Conservation (phyloP, 495 filamentous ascomycete genomes). For the Collariella sp. region DNA sequence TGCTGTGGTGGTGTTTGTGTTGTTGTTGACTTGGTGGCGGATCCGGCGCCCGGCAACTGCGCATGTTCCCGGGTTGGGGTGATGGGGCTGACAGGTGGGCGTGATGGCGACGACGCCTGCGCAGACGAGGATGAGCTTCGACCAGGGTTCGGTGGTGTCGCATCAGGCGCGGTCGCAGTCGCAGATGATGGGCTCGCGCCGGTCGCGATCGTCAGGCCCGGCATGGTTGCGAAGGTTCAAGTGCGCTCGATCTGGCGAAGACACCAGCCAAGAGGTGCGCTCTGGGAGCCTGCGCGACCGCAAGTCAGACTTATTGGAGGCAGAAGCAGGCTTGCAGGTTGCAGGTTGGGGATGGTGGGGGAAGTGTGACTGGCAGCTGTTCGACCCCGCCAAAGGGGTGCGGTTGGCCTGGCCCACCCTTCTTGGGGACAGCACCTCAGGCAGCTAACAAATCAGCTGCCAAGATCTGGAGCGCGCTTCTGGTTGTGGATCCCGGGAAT, state of each 20-base stretch:
- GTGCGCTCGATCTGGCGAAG: background rate
- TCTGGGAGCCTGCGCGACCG: no score
- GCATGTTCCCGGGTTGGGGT: conserved; percentile 31
- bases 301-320: no score
- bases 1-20: conserved; percentile 3
- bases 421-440: no score
- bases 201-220: conserved; percentile 24
- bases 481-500: no score
- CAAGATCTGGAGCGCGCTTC: no score
- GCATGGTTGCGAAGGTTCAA: conserved; percentile 13
- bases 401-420: no score
- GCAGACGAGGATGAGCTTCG: background rate
- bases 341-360: no score
- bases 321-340: no score
- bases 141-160: background rate
- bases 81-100: conserved; percentile 39
- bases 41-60: conserved; percentile 5
- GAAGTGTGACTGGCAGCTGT: no score
- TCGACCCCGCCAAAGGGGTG: no score
- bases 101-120: conserved; percentile 18
- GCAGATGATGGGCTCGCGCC: background rate
- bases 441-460: no score
- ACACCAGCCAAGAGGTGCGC: background rate
- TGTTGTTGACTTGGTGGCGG: conserved; percentile 1
- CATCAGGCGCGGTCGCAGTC: background rate